A percentile compares a stretch with the other conserved stretches of the same genome.
These are phyloP conservation scores for Phoenix roebelenii DNA, from an alignment of 176 grass and related monocot species.

Conservation along the genomic window DNA sequence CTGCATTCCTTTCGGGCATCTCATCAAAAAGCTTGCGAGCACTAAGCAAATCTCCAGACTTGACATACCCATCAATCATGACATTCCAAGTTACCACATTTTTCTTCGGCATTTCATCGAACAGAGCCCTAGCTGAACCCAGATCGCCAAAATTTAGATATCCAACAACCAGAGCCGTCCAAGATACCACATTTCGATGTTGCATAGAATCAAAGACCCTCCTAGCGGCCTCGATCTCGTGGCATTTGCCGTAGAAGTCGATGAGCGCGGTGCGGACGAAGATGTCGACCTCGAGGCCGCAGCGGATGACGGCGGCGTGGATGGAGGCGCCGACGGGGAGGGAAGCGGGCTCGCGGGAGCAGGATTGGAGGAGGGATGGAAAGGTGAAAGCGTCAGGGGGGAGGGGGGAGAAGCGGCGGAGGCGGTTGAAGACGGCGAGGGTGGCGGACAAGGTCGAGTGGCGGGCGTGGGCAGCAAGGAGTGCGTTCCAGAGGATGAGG, in stretches of 20 bases:
- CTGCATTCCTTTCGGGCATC: constrained; percentile 50
- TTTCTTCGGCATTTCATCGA: constrained; percentile 47
- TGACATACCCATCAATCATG: constrained; percentile 65
- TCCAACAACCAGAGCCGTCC: constrained; percentile 45
- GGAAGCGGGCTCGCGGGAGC: constrained; percentile 19
- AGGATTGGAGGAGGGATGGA: constrained; percentile 48
- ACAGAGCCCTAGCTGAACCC: constrained; percentile 30
- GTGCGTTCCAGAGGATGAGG: constrained; percentile 36
- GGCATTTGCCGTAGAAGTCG: constrained; percentile 62
- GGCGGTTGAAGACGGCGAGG: constrained; percentile 45
- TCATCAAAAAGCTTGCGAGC: constrained; percentile 49
- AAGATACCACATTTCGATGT: constrained; percentile 45
- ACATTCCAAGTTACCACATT: constrained; percentile 68
- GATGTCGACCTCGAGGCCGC: constrained; percentile 53
- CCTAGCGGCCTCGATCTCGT: constrained; percentile 17
- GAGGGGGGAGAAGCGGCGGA: constrained; percentile 19
- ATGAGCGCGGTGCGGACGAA: constrained; percentile 70
- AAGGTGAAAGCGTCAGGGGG: constrained; percentile 67
- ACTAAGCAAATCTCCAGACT: constrained; percentile 40
- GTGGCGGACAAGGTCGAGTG: constrained; percentile 40
- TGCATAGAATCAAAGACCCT: constrained; percentile 49
- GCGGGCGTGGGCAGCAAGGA: constrained; percentile 51
- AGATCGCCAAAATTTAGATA: constrained; percentile 36
- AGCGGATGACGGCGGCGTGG: constrained; percentile 42
- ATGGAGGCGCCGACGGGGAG: constrained; percentile 22